phyloP scores from a whole-genome alignment of 2,329 filamentous ascomycete species.

The Setomelanomma holmii region DNA sequence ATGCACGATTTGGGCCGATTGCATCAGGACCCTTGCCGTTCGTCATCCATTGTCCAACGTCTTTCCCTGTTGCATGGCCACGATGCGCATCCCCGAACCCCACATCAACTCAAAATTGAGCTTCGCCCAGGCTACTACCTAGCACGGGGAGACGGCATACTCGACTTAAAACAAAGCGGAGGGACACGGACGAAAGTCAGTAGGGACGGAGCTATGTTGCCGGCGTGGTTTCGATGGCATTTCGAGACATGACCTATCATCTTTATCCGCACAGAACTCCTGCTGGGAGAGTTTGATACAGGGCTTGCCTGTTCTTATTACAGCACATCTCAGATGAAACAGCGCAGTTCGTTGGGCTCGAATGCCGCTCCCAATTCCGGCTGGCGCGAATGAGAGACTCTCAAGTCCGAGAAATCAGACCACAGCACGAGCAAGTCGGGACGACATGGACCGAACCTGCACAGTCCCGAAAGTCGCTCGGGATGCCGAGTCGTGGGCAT shows the following conservation, averaged over 20 bases:
- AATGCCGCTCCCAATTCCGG: neutral
- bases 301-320: neutral
- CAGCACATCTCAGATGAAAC: neutral
- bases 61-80: slow-evolving; percentile 1
- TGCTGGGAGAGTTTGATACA: neutral
- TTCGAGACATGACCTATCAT: slow-evolving; percentile 3
- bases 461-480: neutral
- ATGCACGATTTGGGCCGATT: slow-evolving; percentile 5
- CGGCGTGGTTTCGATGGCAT: neutral
- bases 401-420: too few relatives aligned
- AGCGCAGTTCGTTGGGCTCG: neutral
- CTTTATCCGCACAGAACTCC: slow-evolving; percentile 5
- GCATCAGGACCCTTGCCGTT: slow-evolving; percentile 9
- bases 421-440: too few relatives aligned
- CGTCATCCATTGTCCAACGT: slow-evolving; percentile 10
- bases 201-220: slow-evolving; percentile 1
- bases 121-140: neutral
- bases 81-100: slow-evolving; percentile 5
- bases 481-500: neutral
- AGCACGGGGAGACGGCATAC: slow-evolving; percentile 12
- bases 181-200: neutral
- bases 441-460: neutral
- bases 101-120: slow-evolving; percentile 11
- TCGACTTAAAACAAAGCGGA: slow-evolving; percentile 6
- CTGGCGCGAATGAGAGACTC: neutral